These are phyloP conservation scores for Hanseniaspora thailandica DNA, from an alignment of 805 yeast species.

Conservation along the genomic window DNA sequence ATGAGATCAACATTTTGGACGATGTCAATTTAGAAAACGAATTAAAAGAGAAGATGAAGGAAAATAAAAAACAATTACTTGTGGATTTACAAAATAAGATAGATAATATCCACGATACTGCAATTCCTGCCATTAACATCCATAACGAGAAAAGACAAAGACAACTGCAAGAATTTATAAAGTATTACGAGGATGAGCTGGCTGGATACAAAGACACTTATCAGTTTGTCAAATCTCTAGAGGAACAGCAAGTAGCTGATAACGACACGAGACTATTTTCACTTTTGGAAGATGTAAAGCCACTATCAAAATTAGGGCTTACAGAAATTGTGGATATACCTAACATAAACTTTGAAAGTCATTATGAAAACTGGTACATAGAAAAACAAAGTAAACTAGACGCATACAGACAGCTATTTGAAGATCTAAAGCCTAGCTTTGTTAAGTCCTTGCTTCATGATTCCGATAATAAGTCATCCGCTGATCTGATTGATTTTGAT, in stretches of 20 bases:
- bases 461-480: neutral
- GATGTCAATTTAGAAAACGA: constrained; percentile 3
- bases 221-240: neutral
- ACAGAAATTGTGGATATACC: neutral
- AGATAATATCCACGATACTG: neutral
- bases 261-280: no score
- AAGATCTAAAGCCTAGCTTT: neutral
- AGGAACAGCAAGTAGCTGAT: neutral
- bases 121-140: neutral
- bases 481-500: constrained; percentile 2
- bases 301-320: neutral
- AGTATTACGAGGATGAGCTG: neutral
- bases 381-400: neutral
- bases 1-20: neutral
- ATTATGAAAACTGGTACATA: constrained; percentile 4
- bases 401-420: neutral
- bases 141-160: neutral
- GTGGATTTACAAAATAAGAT: neutral
- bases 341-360: neutral
- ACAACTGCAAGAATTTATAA: neutral
- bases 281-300: neutral
- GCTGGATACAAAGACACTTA: neutral
- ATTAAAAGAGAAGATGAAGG: neutral
- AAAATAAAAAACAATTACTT: neutral
- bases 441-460: neutral